Base-by-base conservation (phyloP, 2,329 filamentous ascomycete species). In the Lasiodiplodia theobromae region DNA sequence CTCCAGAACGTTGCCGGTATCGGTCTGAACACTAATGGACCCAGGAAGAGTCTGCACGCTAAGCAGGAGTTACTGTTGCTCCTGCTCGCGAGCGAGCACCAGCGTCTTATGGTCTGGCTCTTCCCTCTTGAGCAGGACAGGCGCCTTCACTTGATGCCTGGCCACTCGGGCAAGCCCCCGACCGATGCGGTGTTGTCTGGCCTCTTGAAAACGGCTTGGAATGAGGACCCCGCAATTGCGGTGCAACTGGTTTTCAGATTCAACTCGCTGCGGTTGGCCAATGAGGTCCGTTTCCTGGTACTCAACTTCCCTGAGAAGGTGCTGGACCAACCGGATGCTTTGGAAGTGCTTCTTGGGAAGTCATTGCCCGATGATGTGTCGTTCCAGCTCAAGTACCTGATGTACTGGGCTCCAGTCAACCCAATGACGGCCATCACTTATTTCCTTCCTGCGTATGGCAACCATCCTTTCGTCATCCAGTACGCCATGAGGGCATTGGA, bases 401-500 rank as follows among this genome's bases (percentile, higher is more conserved):
- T 99, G 1, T 97, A 92, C 82, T 99, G 96, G 96, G 88, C 91
- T 25, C 89, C 96, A 0, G 90, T 97, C 38, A 97, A 97, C 75
- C 96, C 96, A 0, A 91, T 97, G 70, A 96, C 94, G 11, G 94
- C 96, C 0, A 91, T 96, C 7, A 97, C 94, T 0, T 94, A 96
- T 80, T 98, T 99, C 83, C 79, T 97, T 73, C 96, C 96, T 0
- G 89, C 91, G 0, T 99, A 96, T 78, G 89, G 90, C 51, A 95
- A 97, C 74, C 91, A 99, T 75, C 92, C 96, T 0, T 96, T 94
- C 80, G 86, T 99, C 66, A 88, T 98, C 49, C 96, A 99, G 79
- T 99, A 98, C 79, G 96, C 96, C 1, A 97, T 99, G 90, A 89
- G 94, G 74, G 93, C 96, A 3, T 81, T 99, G 58, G 96, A 99